Percentiles rank a stretch among this genome's conserved stretches.
These are phyloP conservation scores for Polytrichum commune DNA, from an alignment of 225 moss, liverwort and hornwort species.

Conservation along the genomic window DNA sequence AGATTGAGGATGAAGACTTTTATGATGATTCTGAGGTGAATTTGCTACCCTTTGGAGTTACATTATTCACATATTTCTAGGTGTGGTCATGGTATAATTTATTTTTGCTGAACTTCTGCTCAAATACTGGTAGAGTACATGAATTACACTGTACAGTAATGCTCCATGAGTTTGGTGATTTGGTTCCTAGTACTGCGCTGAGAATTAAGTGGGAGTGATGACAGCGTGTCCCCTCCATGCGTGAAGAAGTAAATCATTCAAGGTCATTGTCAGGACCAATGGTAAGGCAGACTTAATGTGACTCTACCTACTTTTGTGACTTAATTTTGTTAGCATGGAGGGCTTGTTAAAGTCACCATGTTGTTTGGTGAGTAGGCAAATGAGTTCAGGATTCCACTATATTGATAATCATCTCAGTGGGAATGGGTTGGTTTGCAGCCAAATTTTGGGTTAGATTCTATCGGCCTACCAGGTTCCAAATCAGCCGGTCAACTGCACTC, in stretches of 20 bases:
- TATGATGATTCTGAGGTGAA: constrained; percentile 46
- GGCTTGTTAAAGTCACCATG: not conserved
- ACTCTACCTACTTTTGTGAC: not conserved
- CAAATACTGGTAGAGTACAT: not conserved
- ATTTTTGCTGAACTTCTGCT: no score
- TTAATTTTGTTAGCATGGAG: constrained; percentile 5
- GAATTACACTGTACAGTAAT: not conserved
- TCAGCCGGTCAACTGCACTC: no score
- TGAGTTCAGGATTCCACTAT: not conserved
- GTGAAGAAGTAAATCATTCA: constrained; percentile 20
- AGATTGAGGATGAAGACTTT: constrained; percentile 61
- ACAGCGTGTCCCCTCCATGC: constrained; percentile 26
- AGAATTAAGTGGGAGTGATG: constrained; percentile 31
- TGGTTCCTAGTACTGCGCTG: constrained; percentile 2
- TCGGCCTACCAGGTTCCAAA: constrained; percentile 22
- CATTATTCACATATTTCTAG: no score
- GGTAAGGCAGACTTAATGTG: constrained; percentile 13
- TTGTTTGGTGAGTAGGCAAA: not conserved
- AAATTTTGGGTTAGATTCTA: constrained; percentile 19
- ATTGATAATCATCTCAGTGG: constrained; percentile 3
- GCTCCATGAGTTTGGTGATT: no score
- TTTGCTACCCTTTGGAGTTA: not conserved
- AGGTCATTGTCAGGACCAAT: constrained; percentile 16
- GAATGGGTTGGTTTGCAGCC: constrained; percentile 33
- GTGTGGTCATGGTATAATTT: no score